These are phyloP conservation scores for Schrenkiella parvula DNA, from an alignment of 345 rosid species.

Conservation along the genomic window DNA sequence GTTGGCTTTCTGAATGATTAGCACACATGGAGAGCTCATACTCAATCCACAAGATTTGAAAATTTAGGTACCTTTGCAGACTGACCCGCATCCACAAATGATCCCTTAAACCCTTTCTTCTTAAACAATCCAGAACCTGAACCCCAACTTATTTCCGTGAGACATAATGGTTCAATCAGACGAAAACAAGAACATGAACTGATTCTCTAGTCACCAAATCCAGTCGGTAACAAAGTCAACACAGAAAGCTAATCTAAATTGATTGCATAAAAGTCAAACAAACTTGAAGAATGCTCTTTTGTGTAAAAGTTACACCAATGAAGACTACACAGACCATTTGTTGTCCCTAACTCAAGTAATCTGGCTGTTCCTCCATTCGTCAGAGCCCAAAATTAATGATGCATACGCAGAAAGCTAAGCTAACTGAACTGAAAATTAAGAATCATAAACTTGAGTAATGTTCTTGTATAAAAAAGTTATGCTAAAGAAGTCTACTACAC, in stretches of 20 bases:
- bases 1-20: not conserved
- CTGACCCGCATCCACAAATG: slow-evolving; percentile 78
- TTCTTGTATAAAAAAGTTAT: not conserved
- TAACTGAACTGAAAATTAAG: not conserved
- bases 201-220: not conserved
- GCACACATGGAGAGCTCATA: not conserved
- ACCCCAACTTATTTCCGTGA: slow-evolving; percentile 8
- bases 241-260: not conserved
- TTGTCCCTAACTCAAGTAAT: not conserved
- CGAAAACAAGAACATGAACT: not conserved
- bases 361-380: not conserved
- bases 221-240: not conserved
- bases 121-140: slow-evolving; percentile 81
- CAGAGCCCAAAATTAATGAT: not conserved
- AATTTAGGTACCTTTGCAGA: slow-evolving; percentile 65
- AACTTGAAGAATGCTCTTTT: not conserved
- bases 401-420: not conserved
- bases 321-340: not conserved
- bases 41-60: not conserved
- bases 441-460: not conserved
- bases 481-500: not conserved
- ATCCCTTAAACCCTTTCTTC: slow-evolving; percentile 77
- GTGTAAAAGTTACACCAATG: not conserved
- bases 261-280: not conserved
- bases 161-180: not conserved